A percentile compares a stretch with the other conserved stretches of the same genome.
phyloP scores from a whole-genome alignment of 352 stramenopile genomes.

The Aphanomyces stellatus region DNA sequence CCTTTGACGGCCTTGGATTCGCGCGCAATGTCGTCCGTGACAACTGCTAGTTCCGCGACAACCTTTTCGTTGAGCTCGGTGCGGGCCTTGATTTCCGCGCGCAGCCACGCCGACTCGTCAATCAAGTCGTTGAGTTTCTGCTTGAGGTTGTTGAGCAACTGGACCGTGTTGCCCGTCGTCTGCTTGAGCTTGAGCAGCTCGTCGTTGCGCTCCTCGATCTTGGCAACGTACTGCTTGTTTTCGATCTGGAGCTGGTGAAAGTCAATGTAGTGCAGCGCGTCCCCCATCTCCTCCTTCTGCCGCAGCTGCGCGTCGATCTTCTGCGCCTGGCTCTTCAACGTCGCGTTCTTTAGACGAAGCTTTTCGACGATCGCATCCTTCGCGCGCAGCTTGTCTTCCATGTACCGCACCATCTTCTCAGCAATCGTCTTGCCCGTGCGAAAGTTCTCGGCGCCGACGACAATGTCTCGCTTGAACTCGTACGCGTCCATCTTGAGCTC shows the following conservation, averaged over 20 bases:
- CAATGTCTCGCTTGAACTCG: constrained; percentile 94
- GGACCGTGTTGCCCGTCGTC: constrained; percentile 82
- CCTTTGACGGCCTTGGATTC: constrained; percentile 50
- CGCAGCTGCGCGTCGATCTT: constrained; percentile 88
- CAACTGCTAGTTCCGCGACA: constrained; percentile 51
- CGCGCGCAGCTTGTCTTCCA: constrained; percentile 91
- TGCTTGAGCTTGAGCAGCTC: constrained; percentile 89
- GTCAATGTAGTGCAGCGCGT: constrained; percentile 94
- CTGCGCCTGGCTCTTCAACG: constrained; percentile 85
- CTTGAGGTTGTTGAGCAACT: constrained; percentile 88
- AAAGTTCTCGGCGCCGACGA: constrained; percentile 91
- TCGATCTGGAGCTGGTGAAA: constrained; percentile 95
- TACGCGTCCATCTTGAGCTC: constrained; percentile 95
- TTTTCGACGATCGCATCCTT: constrained; percentile 91
- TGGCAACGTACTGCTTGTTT: constrained; percentile 94
- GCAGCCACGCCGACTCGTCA: constrained; percentile 69
- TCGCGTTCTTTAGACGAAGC: constrained; percentile 90
- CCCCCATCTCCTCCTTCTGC: constrained; percentile 94
- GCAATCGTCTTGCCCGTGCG: constrained; percentile 89
- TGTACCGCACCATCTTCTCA: constrained; percentile 92
- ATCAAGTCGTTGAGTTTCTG: constrained; percentile 81
- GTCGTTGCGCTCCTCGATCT: constrained; percentile 93
- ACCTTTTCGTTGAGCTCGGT: constrained; percentile 86
- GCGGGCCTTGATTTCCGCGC: constrained; percentile 69
- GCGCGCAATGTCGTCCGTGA: constrained; percentile 66